phyloP scores from a whole-genome alignment of 1,284 basidiomycete species.

The Ganoderma resinaceum region DNA sequence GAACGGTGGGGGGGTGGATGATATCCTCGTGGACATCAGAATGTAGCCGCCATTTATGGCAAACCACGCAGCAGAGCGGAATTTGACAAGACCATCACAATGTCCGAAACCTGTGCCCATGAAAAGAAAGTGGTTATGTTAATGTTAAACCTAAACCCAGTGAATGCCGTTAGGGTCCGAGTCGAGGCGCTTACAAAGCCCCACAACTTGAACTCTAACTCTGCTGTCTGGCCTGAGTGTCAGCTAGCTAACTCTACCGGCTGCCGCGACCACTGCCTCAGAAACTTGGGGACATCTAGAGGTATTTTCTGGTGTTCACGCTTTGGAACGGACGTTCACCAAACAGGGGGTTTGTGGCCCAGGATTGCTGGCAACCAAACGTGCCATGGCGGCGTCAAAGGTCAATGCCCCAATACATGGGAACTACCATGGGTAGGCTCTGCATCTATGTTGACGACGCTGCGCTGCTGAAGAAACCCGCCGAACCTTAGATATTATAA shows the following conservation, averaged over 20 bases:
- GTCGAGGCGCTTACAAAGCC: not conserved
- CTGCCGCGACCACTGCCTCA: not conserved
- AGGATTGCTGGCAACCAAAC: too few relatives aligned
- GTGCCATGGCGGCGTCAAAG: conserved; percentile 1
- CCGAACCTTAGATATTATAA: conserved; percentile 65
- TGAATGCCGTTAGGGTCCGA: not conserved
- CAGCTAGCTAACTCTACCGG: not conserved
- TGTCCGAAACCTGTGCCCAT: not conserved
- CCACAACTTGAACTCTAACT: not conserved
- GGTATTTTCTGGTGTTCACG: not conserved
- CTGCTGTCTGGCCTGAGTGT: not conserved
- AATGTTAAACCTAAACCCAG: too few relatives aligned
- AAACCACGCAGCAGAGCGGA: not conserved
- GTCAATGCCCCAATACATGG: conserved; percentile 55
- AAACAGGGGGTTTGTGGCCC: not conserved
- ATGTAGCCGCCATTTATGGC: not conserved
- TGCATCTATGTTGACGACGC: not conserved
- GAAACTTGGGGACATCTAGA: not conserved
- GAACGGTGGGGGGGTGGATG: not conserved
- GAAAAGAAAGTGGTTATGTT: not conserved
- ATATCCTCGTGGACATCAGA: not conserved
- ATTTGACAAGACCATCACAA: not conserved
- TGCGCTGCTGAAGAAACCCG: not conserved
- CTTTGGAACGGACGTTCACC: not conserved
- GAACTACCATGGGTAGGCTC: conserved; percentile 67